A percentile compares a stretch with the other conserved stretches of the same genome.
Evolutionary conservation across 257 asterid genomes (phyloP).

Genomic region (Anisodus acutangulus): DNA sequence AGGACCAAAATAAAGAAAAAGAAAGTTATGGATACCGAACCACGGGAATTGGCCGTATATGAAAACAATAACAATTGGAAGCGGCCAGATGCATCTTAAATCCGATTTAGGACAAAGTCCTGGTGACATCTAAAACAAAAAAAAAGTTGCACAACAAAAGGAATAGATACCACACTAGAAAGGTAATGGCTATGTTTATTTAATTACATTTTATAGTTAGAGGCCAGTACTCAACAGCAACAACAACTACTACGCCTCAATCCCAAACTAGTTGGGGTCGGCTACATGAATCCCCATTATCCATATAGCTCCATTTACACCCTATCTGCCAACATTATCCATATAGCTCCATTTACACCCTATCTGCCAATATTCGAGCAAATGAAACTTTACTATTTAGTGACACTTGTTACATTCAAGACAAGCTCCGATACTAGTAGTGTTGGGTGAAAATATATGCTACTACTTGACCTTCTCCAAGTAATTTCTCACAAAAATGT

Average conservation of each 20-base stretch:
- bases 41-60: too few species aligned
- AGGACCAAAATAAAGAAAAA: too few species aligned
- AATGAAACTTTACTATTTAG: neutral
- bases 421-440: neutral
- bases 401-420: neutral
- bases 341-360: neutral
- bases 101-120: slow-evolving; percentile 28
- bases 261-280: neutral
- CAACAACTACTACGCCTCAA: neutral
- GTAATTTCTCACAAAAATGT: neutral
- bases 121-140: too few species aligned
- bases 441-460: neutral
- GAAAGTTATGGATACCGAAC: too few species aligned
- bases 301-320: neutral
- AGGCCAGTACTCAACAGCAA: neutral
- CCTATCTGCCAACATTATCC: neutral
- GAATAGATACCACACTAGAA: slow-evolving; percentile 6
- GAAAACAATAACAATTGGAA: too few species aligned
- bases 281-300: neutral
- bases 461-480: neutral
- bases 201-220: neutral
- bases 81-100: slow-evolving; percentile 21
- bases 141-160: neutral
- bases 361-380: neutral
- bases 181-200: neutral